These are phyloP conservation scores for Neurospora intermedia DNA, from an alignment of 495 filamentous ascomycete genomes.

Conservation along the genomic window DNA sequence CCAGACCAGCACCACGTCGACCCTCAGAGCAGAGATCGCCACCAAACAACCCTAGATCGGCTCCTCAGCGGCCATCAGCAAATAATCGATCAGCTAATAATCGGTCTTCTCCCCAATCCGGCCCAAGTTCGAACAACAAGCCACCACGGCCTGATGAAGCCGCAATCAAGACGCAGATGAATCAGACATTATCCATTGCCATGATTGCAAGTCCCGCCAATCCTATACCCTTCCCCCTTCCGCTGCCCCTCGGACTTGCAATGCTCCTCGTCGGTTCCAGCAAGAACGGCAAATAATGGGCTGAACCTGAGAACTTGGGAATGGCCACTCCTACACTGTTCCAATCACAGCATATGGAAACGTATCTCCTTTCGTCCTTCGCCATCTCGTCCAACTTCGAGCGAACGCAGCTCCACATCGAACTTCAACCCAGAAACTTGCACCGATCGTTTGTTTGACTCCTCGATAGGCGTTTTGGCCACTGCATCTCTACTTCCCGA, in stretches of 20 bases:
- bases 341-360: background rate
- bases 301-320: background rate
- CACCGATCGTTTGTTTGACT: slow-evolving; percentile 1
- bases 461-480: slow-evolving; percentile 1
- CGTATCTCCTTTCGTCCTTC: background rate
- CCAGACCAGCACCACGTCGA: background rate
- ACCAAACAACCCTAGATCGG: background rate
- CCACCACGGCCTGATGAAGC: slow-evolving; percentile 1
- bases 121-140: background rate
- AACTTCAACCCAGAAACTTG: slow-evolving; percentile 16
- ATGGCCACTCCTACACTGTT: background rate
- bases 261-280: slow-evolving; percentile 10
- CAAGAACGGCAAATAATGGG: background rate
- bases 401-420: slow-evolving; percentile 13
- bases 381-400: background rate
- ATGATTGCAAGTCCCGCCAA: slow-evolving; percentile 18
- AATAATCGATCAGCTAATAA: background rate
- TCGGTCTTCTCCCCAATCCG: background rate
- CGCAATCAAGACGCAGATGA: slow-evolving; percentile 19
- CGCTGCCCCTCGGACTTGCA: slow-evolving; percentile 14
- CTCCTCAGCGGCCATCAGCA: background rate
- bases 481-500: too few species aligned
- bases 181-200: slow-evolving; percentile 13
- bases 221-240: slow-evolving; percentile 15
- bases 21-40: background rate